Evolutionary conservation across 2,329 filamentous ascomycete species (phyloP), one percentile per base, ranked within the genome.

Genomic region (Diaporthe caulivora): DNA sequence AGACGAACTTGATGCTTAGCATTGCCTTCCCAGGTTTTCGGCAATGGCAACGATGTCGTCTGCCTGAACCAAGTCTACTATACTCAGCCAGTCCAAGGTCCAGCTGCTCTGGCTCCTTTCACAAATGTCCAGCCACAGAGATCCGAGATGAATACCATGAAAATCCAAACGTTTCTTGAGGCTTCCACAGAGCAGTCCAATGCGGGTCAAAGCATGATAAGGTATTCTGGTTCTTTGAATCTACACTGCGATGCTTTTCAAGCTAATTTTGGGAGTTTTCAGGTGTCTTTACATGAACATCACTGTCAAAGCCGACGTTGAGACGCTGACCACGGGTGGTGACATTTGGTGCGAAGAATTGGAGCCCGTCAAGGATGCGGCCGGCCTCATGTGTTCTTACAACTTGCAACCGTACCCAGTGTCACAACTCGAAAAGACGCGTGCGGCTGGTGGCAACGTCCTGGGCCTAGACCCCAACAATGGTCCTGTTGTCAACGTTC

Each of bases 221-320:
- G 51, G 51, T 54, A 42, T 13, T 26, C 9, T 24, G 1, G 8
- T 24, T 17, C 4, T 26, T 7, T 29, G 2, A 3, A 10, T 1
- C 15, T 34, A 21, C 18, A 5, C 2, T 10, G 10, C 11, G 13
- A 11, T 6, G 31, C 53, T 7, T 15, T 21, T 21, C 9, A 34
- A 31, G 6, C 53, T 55, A 55, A 55, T 7, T 31, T 21, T 34
- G 31, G 53, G 18, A 17, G 15, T 17, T 21, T 26, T 5, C 26
- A 42, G 58, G 21, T 64, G 58, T n/a, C 37, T 49, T 37, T 64
- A 64, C 6, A 44, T 64, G 58, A 64, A 64, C 13, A 24, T 64
- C 13, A 42, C 21, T 31, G 60, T 65, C 10, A 65, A 65, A 47
- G 37, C 60, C 6, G 37, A 65, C 21, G 60, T 49, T 18, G 37